These are phyloP conservation scores for Cardamine chenopodiifolia DNA, from an alignment of 345 rosid genomes.

Conservation along the genomic window DNA sequence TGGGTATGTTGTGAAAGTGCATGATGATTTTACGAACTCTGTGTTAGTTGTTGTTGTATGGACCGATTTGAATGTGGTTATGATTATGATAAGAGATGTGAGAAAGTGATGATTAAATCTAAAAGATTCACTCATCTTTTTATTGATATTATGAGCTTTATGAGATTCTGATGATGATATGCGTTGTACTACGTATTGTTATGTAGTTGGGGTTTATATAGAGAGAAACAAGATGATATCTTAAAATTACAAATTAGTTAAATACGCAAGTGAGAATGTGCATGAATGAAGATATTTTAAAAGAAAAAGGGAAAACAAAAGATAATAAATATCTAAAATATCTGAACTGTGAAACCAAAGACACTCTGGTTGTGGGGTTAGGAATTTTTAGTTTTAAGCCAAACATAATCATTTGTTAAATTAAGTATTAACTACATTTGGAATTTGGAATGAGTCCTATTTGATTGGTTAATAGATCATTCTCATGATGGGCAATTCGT, in stretches of 20 bases:
- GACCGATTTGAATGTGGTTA: conserved; percentile 21
- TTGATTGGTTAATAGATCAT: conserved; percentile 9
- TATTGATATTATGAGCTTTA: not conserved
- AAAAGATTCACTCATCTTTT: conserved; percentile 22
- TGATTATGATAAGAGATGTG: conserved; percentile 11
- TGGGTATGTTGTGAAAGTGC: conserved; percentile 65
- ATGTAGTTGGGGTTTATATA: conserved; percentile 18
- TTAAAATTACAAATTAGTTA: not conserved
- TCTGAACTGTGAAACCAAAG: conserved; percentile 30
- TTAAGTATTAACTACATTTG: conserved; percentile 19
- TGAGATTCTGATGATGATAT: conserved; percentile 10
- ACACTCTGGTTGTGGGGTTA: conserved; percentile 29
- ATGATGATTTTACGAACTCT: conserved; percentile 64
- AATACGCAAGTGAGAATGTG: conserved; percentile 28
- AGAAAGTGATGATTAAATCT: conserved; percentile 23
- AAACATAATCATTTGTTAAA: conserved; percentile 25
- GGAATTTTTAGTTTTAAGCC: conserved; percentile 13
- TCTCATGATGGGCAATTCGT: not conserved
- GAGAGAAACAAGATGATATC: not conserved
- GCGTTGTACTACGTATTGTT: conserved; percentile 12
- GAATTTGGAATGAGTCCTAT: conserved; percentile 14
- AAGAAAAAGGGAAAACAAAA: not conserved
- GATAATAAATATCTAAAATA: not conserved
- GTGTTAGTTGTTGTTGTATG: conserved; percentile 34
- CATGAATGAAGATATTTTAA: conserved; percentile 30